A percentile compares a stretch with the other conserved stretches of the same genome.
These are phyloP conservation scores for Rubroboletus satanas DNA, from an alignment of 768 basidiomycete species.

Conservation along the genomic window DNA sequence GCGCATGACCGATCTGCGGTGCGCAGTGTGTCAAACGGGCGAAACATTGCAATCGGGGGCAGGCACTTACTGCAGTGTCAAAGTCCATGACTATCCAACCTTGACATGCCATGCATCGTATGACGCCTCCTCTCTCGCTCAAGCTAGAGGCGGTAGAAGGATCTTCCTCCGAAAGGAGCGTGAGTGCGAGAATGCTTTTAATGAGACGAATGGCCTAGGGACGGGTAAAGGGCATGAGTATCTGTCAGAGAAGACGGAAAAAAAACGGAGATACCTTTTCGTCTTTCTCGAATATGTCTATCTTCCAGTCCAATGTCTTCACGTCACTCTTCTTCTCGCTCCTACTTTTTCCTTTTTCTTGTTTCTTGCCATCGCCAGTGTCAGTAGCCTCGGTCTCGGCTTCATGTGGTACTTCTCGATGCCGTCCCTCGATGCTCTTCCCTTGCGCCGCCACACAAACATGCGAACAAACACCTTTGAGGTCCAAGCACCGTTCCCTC, in stretches of 20 bases:
- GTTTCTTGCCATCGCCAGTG: slow-evolving; percentile 19
- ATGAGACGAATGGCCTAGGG: slow-evolving; percentile 47
- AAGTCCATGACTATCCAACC: slow-evolving; percentile 47
- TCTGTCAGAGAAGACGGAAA: not conserved
- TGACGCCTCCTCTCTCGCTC: slow-evolving; percentile 24
- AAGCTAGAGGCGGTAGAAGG: slow-evolving; percentile 19
- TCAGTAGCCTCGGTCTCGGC: not conserved
- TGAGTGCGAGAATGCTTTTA: slow-evolving; percentile 34
- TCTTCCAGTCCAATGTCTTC: slow-evolving; percentile 41
- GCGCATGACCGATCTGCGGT: slow-evolving; percentile 58
- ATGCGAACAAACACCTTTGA: slow-evolving; percentile 57
- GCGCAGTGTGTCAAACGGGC: not conserved
- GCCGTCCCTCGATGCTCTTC: not conserved
- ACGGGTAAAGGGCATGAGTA: not conserved
- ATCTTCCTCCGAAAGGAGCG: slow-evolving; percentile 31
- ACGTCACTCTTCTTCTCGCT: slow-evolving; percentile 9
- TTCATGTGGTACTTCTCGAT: not conserved
- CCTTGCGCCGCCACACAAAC: slow-evolving; percentile 36
- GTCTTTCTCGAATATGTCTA: slow-evolving; percentile 55
- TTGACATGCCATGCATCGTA: slow-evolving; percentile 50
- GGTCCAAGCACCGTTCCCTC: slow-evolving; percentile 49
- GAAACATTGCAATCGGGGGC: too few relatives aligned
- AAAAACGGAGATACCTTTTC: slow-evolving; percentile 39
- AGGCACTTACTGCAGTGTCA: slow-evolving; percentile 40
- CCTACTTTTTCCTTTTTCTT: not conserved